Evolutionary conservation across 345 rosid species (phyloP).

Genomic region (Luvunga scandens): DNA sequence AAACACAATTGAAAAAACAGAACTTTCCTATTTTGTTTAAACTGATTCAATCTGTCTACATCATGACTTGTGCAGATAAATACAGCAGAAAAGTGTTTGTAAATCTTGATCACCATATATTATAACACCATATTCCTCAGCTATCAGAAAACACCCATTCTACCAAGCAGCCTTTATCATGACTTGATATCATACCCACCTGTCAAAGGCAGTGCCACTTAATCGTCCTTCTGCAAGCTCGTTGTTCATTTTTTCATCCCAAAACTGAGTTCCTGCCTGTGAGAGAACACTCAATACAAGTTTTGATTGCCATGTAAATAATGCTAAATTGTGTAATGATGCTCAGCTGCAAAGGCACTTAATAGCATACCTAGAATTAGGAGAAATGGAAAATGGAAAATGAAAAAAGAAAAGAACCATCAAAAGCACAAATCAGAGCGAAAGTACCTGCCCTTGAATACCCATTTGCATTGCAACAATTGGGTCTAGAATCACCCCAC

Average conservation of each 20-base stretch:
- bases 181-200: conserved; percentile 34
- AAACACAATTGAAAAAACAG: not conserved
- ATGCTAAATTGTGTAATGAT: not conserved
- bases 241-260: conserved; percentile 87
- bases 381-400: not conserved
- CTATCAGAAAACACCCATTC: not conserved
- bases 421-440: not conserved
- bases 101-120: not conserved
- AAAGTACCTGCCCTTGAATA: conserved; percentile 85
- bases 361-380: not conserved
- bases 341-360: not conserved
- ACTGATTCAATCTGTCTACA: not conserved
- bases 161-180: not conserved
- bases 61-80: not conserved
- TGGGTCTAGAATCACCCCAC: conserved; percentile 92
- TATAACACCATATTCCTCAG: not conserved
- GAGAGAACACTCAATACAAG: not conserved
- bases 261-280: conserved; percentile 97
- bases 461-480: conserved; percentile 89
- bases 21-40: not conserved
- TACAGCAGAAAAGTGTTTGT: not conserved
- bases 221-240: conserved; percentile 84
- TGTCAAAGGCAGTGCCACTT: conserved; percentile 76
- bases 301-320: not conserved
- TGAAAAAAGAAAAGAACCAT: not conserved